Percentiles rank a stretch among this genome's conserved stretches.
These are phyloP conservation scores for Schizopora paradoxa DNA, from an alignment of 1,284 basidiomycete species.

Conservation along the genomic window DNA sequence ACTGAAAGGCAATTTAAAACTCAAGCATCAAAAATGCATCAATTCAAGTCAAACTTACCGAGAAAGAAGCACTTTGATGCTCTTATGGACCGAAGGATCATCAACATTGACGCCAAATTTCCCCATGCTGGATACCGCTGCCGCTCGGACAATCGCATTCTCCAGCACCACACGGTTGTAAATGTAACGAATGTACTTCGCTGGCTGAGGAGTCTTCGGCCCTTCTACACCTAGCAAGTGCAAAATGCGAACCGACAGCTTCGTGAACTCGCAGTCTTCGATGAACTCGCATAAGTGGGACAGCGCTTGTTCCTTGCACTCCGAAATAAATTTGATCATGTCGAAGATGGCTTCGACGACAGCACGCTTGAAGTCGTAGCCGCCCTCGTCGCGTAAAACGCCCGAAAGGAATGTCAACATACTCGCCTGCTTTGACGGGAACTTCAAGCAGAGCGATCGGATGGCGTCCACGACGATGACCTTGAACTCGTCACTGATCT, in stretches of 20 bases:
- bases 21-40: conserved; percentile 12
- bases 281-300: conserved; percentile 99
- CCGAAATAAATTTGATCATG: conserved; percentile 97
- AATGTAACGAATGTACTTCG: conserved; percentile 99
- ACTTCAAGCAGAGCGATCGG: conserved; percentile 96
- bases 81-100: conserved; percentile 77
- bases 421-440: conserved; percentile 92
- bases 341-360: conserved; percentile 99
- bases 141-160: conserved; percentile 96
- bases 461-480: conserved; percentile 99
- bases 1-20: conserved; percentile 37
- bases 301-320: conserved; percentile 94
- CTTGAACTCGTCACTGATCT: conserved; percentile 99
- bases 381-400: conserved; percentile 93
- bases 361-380: conserved; percentile 99
- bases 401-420: conserved; percentile 95
- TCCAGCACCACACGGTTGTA: conserved; percentile 99
- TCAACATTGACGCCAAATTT: conserved; percentile 93
- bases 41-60: conserved; percentile 43
- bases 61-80: conserved; percentile 81
- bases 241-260: conserved; percentile 94
- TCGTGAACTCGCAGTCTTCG: conserved; percentile 99
- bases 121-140: conserved; percentile 90
- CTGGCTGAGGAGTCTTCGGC: conserved; percentile 90
- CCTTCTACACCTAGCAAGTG: conserved; percentile 95